Base-by-base conservation (phyloP, 495 filamentous ascomycete species). In the Penicillium desertorum region DNA sequence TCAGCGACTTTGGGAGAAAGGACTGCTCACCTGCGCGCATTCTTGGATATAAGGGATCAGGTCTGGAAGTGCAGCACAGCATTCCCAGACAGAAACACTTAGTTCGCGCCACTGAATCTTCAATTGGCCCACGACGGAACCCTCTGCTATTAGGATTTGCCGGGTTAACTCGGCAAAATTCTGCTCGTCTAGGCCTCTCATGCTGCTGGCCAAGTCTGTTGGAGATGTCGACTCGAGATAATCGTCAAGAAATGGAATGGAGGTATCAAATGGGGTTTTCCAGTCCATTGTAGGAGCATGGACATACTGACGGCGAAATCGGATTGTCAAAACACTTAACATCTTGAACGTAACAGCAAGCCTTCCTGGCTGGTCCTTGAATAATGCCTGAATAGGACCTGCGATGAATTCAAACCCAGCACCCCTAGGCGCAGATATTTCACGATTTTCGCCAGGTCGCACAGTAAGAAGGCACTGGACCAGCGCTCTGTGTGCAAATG, bases 341-440 rank as follows among this genome's bases (percentile, higher is more conserved):
- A 70, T 63, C 51, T 74, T 78, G 14, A 78, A 51, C 16, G 74
- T 69, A 4, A 55, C 54, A 1, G 57, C 60, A 22, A 78, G 45
- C 22, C 68, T 72, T 4, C 65, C 64, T 1, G 67, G 64, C 20
- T 69, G 66, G 5, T 68, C 62, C 42, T 60, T 63, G 51, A 78
- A 76, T 3, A 78, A 41, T 5, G 50, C 45, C 50, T 78, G 76
- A 14, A 78, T 72, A 0, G 76, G 73, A 1, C 62, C 62, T 19
- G 73, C 66, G 36, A 77, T 71, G 30, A 78, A 78, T 32, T 69
- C 69, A n/a, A 78, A 76, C 9, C 64, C 69, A 4, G 64, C 65
- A 3, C 22, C 30, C 5, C 53, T 46, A 17, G 44, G 49, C 10
- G 48, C 32, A 3, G 61, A 54, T 29, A 69, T 51, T 4, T 62